Evolutionary conservation across 306 rosid genomes (phyloP), one percentile per base, ranked within the genome.

Genomic region (Begonia masoniana): DNA sequence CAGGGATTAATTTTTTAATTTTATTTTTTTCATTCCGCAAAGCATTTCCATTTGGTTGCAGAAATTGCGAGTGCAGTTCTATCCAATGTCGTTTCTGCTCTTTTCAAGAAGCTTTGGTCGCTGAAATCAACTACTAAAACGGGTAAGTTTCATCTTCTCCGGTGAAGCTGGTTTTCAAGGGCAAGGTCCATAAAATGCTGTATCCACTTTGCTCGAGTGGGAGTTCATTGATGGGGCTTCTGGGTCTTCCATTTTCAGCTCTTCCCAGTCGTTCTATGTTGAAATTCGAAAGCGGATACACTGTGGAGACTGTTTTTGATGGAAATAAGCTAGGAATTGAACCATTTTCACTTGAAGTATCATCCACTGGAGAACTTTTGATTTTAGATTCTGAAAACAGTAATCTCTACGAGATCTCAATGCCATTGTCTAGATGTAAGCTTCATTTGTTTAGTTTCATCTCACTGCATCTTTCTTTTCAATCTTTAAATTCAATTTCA

Each of bases 271-370:
- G 96, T 15, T 81, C 99, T 19, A 74, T 81, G 99, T 71, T 92
- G 84, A 92, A 86, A 78, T 92, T 92, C 43, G 99, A 92, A 72
- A 74, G 87, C 62, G 99, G 82, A 54, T 92, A 77, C 71, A 74
- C 69, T 0, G 96, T 91, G 66, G 99, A 86, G 72, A 92, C 96
- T 42, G 79, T 92, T 64, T 83, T 86, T 3, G 99, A 92, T 68
- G 99, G 99, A 62, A 81, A 83, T 63, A 83, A 86, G 75, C 72
- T 79, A 54, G 95, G 99, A 67, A 86, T 92, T 65, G 99, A 92
- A 63, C 99, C 99, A 55, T 58, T 81, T 79, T 69, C 99, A 12
- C 74, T 86, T 52, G 76, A 76, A 64, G 61, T 83, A 11, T 70
- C 94, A 24, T 69, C 92, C 53, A 63, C 62, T 67, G 96, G 96